Percentiles rank a stretch among this genome's conserved stretches.
Evolutionary conservation across 2,329 filamentous ascomycete species (phyloP).

Genomic region (Bisporella sp.): DNA sequence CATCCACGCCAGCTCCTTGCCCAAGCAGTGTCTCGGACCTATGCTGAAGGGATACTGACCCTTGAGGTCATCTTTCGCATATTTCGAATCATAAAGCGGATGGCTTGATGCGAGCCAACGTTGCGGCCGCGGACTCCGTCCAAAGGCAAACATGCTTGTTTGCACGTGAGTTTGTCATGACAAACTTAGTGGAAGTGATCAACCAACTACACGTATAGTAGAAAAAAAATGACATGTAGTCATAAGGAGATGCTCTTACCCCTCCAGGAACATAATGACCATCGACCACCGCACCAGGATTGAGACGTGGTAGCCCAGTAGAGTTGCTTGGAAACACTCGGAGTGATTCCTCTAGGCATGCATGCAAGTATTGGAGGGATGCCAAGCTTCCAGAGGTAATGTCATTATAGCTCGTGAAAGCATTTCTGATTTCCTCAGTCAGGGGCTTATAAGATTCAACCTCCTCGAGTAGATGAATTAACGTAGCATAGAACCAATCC

Average conservation of each 20-base stretch:
- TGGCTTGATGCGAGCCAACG: conserved; percentile 8
- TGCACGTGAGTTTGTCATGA: background rate
- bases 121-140: conserved; percentile 1
- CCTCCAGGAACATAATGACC: conserved; percentile 8
- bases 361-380: conserved; percentile 32
- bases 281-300: conserved; percentile 7
- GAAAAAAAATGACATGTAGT: background rate
- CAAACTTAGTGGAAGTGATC: background rate
- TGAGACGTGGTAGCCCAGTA: conserved; percentile 7
- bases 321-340: conserved; percentile 30
- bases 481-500: conserved; percentile 2
- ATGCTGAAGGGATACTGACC: conserved; percentile 2
- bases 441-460: conserved; percentile 15
- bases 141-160: conserved; percentile 1
- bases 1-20: conserved; percentile 10
- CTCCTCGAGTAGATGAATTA: conserved; percentile 1
- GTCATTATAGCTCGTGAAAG: conserved; percentile 31
- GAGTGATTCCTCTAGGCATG: conserved; percentile 36
- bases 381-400: conserved; percentile 30
- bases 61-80: conserved; percentile 2
- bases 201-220: background rate
- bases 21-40: conserved; percentile 6
- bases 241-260: background rate
- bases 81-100: conserved; percentile 2
- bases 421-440: conserved; percentile 32